Base-by-base conservation (phyloP, 23 red algal species). In the Gracilaria vermiculophylla region DNA sequence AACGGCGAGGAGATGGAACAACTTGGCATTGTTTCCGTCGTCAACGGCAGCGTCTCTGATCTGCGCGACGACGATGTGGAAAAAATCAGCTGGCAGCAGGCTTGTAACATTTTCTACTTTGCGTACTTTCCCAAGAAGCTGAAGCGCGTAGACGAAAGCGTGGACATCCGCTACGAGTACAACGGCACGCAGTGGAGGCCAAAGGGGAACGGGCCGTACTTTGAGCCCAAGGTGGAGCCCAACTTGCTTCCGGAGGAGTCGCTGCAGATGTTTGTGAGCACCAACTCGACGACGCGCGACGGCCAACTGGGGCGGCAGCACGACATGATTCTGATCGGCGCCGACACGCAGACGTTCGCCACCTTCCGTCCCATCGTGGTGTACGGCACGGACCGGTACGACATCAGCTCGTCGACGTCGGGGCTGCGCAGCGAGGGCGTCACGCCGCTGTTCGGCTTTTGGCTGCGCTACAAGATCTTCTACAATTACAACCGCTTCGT, bases 71-170 rank as follows among this genome's bases (percentile, higher is more conserved):
- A 53, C 20, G n/a, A 79, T 6, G 20, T 86, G 20, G 7, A 4
- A 2, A 34, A 2, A 21, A 53, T 72, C 2, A 21, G 5, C 1
- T 55, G 49, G 35, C 20, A 69, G 44, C 62, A 86, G 44, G 45
- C 54, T 15, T 86, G 81, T 19, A 86, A 86, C 50, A 69, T 69
- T 35, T 55, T 86, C 62, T 86, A 73, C 65, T 86, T 86, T 69
- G 31, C 81, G 19, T 69, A 2, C 7, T 55, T 86, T 25, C 81
- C 81, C 3, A 29, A 27, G 16, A 36, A 31, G 11, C 12, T 86
- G n/a, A 49, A 73, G 4, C 40, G 25, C 29, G 17, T 24, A 14
- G 54, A 69, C 12, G 28, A 7, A 19, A 58, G 7, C 65, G 62
- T 53, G 21, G 81, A 86, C 62, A n/a, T 86, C 3, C 81, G 62